Conservation (phyloP, 2,329 filamentous ascomycete species). For the Juglanconis oblonga region DNA sequence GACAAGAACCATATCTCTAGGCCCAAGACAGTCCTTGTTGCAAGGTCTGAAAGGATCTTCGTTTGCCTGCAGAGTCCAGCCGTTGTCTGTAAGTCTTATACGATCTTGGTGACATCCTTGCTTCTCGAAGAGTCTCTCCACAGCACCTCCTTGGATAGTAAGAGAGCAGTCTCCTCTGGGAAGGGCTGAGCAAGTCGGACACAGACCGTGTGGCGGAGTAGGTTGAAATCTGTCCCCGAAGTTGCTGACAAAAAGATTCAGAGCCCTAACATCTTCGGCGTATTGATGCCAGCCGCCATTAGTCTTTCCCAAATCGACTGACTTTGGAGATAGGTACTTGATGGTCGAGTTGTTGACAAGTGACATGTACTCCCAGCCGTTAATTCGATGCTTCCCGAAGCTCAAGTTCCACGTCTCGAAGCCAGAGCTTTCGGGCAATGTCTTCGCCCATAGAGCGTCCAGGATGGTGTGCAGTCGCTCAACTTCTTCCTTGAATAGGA, state of each 20-base stretch:
- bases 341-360: not conserved
- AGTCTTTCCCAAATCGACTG: not conserved
- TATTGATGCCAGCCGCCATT: not conserved
- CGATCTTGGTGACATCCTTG: not conserved
- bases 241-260: not conserved
- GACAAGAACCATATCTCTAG: not conserved
- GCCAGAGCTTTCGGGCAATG: not conserved
- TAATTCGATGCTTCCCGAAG: not conserved
- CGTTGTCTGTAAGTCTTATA: not conserved
- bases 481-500: not conserved
- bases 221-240: not conserved
- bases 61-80: not conserved
- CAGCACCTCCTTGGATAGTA: not conserved
- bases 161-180: not conserved
- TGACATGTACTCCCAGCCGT: not conserved
- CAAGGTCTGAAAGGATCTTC: not conserved
- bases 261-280: not conserved
- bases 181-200: not conserved
- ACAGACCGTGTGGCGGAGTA: not conserved
- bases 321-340: not conserved
- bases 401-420: not conserved
- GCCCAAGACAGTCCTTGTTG: not conserved
- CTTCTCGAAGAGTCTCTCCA: not conserved
- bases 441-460: not conserved
- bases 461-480: not conserved